Evolutionary conservation across 805 yeast genomes (phyloP).

Genomic region (Kazachstania bromeliacearum): DNA sequence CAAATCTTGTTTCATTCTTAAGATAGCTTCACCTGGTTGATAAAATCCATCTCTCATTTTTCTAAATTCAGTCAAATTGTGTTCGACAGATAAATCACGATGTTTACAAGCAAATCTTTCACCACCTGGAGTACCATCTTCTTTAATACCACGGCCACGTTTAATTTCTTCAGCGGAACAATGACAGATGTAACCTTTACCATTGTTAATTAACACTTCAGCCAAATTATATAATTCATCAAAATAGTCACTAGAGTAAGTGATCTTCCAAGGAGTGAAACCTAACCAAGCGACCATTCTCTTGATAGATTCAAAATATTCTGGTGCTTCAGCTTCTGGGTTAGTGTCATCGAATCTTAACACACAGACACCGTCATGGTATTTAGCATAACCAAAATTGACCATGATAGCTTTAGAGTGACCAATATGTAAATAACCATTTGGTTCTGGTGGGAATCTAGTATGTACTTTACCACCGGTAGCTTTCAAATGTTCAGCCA

Average conservation of each 20-base stretch:
- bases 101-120: conserved; percentile 76
- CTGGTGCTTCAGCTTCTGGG: conserved; percentile 97
- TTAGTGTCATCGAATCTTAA: conserved; percentile 95
- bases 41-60: conserved; percentile 86
- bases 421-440: conserved; percentile 98
- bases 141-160: conserved; percentile 79
- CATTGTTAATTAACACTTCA: conserved; percentile 61
- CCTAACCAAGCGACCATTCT: conserved; percentile 92
- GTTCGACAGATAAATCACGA: conserved; percentile 62
- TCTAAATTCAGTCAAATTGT: conserved; percentile 71
- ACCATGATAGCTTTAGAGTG: conserved; percentile 97
- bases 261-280: conserved; percentile 84
- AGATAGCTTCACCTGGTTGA: conserved; percentile 83
- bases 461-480: conserved; percentile 82
- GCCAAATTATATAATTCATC: conserved; percentile 83
- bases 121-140: conserved; percentile 91
- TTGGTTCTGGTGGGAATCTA: conserved; percentile 96
- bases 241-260: conserved; percentile 93
- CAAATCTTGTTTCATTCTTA: conserved; percentile 95
- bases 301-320: conserved; percentile 73
- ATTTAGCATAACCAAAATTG: conserved; percentile 93
- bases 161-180: conserved; percentile 88
- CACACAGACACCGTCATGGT: conserved; percentile 78
- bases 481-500: conserved; percentile 67
- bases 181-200: conserved; percentile 84